Evolutionary conservation across 768 basidiomycete species (phyloP), one percentile per base, ranked within the genome.

Genomic region (Dacryopinax spathularia): DNA sequence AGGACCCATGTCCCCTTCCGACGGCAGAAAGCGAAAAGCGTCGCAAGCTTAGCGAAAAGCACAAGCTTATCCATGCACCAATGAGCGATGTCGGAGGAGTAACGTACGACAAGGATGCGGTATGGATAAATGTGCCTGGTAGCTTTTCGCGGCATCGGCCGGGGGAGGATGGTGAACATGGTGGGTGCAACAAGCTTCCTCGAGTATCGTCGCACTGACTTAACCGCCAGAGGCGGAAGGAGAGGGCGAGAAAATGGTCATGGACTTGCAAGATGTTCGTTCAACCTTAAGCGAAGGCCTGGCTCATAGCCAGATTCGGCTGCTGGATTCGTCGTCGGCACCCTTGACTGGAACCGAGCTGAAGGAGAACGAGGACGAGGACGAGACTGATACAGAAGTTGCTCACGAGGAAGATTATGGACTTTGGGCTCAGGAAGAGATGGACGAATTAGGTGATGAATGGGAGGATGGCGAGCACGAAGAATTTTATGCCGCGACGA

Each of bases 41-140:
- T 66, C 76, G 95, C 66, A 94, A 90, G 73, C 79, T 99, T 70
- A 94, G 91, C 69, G 96, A 98, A 75, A 95, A 96, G 78, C 90
- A 88, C 74, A 94, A 89, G 72, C 76, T 95, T 1, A 84, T 97
- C 1, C 91, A 98, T 73, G 96, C 96, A 16, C 96, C 96, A 0
- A 98, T 99, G 96, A 96, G 93, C 73, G 95, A 97, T 70, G 87
- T 97, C 1, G 95, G 95, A 12, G 96, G 95, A 1, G 84, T 99
- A 62, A 84, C 89, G 75, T 98, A 95, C 71, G 96, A 99, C 77
- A 98, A 97, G 73, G 95, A 98, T 71, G 91, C 93, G 0, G 94
- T 99, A 1, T 99, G 90, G 81, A 87, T 99, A 67, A 98, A 98
- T 72, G 94, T 98, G 10, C 89, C 92, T 13, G 96, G 96, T 0